Conservation (phyloP, 2,329 filamentous ascomycete genomes). For the Pestalotiopsis sp. region DNA sequence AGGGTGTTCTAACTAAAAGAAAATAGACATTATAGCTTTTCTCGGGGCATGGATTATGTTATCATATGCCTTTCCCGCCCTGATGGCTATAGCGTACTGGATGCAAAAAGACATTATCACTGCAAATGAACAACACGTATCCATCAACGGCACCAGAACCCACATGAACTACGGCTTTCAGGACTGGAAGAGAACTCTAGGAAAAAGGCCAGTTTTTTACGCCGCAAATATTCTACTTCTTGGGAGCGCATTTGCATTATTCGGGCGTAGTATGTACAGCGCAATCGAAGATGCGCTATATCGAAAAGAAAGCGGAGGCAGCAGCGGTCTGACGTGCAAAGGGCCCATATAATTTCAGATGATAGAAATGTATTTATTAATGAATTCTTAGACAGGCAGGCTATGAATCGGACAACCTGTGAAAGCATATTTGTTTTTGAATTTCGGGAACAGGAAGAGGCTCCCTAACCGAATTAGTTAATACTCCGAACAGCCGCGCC, state of each 20-base stretch:
- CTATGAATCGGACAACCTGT: too few species aligned
- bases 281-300: too few species aligned
- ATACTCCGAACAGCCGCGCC: too few species aligned
- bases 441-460: too few species aligned
- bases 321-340: too few species aligned
- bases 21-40: constrained; percentile 46
- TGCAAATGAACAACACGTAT: constrained; percentile 22
- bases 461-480: too few species aligned
- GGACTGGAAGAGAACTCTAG: constrained; percentile 23
- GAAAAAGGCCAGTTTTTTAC: constrained; percentile 25
- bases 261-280: too few species aligned
- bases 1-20: background rate
- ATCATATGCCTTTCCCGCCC: constrained; percentile 59
- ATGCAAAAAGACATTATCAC: constrained; percentile 42
- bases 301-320: too few species aligned
- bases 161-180: constrained; percentile 22
- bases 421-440: too few species aligned
- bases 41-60: constrained; percentile 57
- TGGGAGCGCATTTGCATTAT: constrained; percentile 17
- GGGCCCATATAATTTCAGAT: too few species aligned
- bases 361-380: too few species aligned
- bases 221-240: constrained; percentile 26
- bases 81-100: constrained; percentile 48
- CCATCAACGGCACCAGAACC: constrained; percentile 20
- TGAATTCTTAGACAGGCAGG: too few species aligned